Evolutionary conservation across 768 basidiomycete species (phyloP), one percentile per base, ranked within the genome.

Genomic region (Rhizopogon vulgaris): DNA sequence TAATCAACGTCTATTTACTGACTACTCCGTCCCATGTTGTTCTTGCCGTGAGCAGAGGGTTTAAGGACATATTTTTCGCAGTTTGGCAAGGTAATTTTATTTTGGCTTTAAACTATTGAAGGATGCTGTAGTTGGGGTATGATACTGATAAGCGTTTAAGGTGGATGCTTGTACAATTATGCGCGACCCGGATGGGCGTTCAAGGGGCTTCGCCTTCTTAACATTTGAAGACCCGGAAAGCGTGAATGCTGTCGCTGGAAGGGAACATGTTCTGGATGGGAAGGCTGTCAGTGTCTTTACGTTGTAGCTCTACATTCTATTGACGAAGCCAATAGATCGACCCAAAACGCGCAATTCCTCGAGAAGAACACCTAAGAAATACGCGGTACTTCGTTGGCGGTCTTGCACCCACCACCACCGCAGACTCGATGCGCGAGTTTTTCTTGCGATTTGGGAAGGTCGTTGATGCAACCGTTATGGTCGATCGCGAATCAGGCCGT

Each of bases 131-230:
- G 14, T 34, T 32, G 45, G 32, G 30, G 6, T 46, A 46, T 46
- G 49, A 47, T 52, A 41, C 56, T 66, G 53, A 61, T 30, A 2
- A 46, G 24, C 52, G 52, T 40, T 42, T 51, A 78, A 82, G 73
- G 84, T 92, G 64, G 85, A 87, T 60, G 84, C 87, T 18, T 87
- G 83, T 56, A 90, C 86, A 6, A 90, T 91, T 63, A 91, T 92
- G 89, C 84, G 88, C 54, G 90, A 91, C 66, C 78, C 81, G 5
- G 72, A 72, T 22, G 80, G 87, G 14, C 79, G 87, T 15, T 91
- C 90, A 22, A 73, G 89, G 56, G 90, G 90, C 1, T 92, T 92
- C 66, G 90, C 87, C 0, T 92, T 92, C 63, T 69, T 92, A 62
- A 92, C 90, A 3, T 92, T 90, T 63, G 81, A 83, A 60, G 82